Percentiles rank a stretch among this genome's conserved stretches.
These are phyloP conservation scores for Hypholoma fasciculare DNA, from an alignment of 768 basidiomycete genomes.

Conservation along the genomic window DNA sequence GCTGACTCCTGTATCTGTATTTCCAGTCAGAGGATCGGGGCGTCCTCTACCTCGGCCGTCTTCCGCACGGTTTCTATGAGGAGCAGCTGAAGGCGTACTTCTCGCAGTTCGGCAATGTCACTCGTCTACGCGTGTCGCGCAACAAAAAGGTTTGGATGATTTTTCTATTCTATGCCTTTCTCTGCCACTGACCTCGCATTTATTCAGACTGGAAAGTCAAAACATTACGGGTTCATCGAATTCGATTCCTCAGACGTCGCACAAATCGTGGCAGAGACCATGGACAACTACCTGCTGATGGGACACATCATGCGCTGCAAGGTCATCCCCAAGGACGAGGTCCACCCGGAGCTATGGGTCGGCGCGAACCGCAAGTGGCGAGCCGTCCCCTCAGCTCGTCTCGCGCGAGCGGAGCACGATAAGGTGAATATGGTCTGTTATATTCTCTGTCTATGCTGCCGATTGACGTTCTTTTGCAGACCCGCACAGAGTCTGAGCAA, in stretches of 20 bases:
- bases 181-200: neutral
- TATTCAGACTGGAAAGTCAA: conserved; percentile 85
- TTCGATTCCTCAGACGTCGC: conserved; percentile 89
- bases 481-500: conserved; percentile 73
- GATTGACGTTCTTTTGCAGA: conserved; percentile 35
- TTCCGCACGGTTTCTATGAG: conserved; percentile 98
- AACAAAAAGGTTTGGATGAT: conserved; percentile 75
- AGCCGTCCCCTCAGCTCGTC: conserved; percentile 67
- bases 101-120: conserved; percentile 90
- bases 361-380: conserved; percentile 96
- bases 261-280: conserved; percentile 94
- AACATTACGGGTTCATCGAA: conserved; percentile 97
- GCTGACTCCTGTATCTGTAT: neutral
- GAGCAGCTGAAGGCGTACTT: conserved; percentile 93
- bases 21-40: conserved; percentile 64
- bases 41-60: conserved; percentile 84
- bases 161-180: neutral
- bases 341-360: conserved; percentile 94
- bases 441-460: neutral
- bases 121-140: conserved; percentile 85
- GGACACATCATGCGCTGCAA: conserved; percentile 94
- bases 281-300: conserved; percentile 97
- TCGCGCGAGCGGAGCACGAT: conserved; percentile 76
- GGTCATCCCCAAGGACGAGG: conserved; percentile 82
- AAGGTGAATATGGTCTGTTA: conserved; percentile 51